A percentile compares a stretch with the other conserved stretches of the same genome.
These are phyloP conservation scores for Malus hybrid DNA, from an alignment of 331 rosid species.

Conservation along the genomic window DNA sequence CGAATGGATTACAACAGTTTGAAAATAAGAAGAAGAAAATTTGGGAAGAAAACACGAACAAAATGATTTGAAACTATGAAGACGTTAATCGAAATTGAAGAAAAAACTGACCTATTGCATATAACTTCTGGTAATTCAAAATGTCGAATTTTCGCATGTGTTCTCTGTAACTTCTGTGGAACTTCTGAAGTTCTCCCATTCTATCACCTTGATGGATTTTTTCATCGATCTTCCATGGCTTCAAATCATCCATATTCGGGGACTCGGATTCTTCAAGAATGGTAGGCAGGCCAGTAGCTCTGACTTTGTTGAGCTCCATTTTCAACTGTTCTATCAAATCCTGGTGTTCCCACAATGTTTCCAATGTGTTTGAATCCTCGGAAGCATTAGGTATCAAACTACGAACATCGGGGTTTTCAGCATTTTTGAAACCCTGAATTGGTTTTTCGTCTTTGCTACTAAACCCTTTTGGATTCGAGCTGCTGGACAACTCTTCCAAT, in stretches of 20 bases:
- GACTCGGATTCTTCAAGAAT: constrained; percentile 87
- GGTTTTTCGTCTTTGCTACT: background rate
- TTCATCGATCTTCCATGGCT: constrained; percentile 98
- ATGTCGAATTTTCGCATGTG: constrained; percentile 90
- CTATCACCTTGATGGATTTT: constrained; percentile 43
- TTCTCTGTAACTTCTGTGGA: constrained; percentile 76
- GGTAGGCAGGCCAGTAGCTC: constrained; percentile 81
- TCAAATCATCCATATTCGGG: constrained; percentile 78
- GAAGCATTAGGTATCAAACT: constrained; percentile 13
- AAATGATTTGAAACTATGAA: no score
- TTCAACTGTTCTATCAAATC: constrained; percentile 79
- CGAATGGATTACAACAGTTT: constrained; percentile 1
- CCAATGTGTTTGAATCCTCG: constrained; percentile 64
- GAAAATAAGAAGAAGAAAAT: no score
- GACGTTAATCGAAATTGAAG: background rate
- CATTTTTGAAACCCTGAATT: background rate
- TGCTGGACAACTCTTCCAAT: constrained; percentile 23
- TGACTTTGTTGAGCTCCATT: constrained; percentile 80
- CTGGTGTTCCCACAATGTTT: constrained; percentile 83
- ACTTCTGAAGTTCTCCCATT: constrained; percentile 67
- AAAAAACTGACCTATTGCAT: constrained; percentile 67
- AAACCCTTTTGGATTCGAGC: background rate
- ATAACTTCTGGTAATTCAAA: constrained; percentile 94
- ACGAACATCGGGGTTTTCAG: constrained; percentile 17
- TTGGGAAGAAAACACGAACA: no score